A percentile compares a stretch with the other conserved stretches of the same genome.
These are phyloP conservation scores for Daldinia eschscholtzii DNA, from an alignment of 2,329 filamentous ascomycete genomes.

Conservation along the genomic window DNA sequence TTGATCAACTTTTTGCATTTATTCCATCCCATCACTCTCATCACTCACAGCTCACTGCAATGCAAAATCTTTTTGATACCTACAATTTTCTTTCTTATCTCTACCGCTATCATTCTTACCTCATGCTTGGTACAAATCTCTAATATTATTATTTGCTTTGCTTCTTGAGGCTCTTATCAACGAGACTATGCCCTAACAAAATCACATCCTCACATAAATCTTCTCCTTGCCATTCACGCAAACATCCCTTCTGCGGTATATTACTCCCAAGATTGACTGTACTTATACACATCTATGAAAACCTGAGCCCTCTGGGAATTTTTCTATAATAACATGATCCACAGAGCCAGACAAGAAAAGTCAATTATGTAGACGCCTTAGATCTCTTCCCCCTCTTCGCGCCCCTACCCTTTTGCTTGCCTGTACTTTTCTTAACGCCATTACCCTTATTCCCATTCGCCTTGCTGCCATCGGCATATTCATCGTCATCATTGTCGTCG, in stretches of 20 bases:
- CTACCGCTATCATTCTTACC: not conserved
- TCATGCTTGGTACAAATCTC: too few relatives aligned
- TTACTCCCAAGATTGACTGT: not conserved
- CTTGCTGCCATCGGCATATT: slow-evolving; percentile 35
- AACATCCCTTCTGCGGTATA: not conserved
- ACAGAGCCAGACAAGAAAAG: not conserved
- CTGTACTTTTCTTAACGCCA: slow-evolving; percentile 31
- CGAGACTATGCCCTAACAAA: not conserved
- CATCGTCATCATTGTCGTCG: slow-evolving; percentile 40
- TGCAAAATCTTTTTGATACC: too few relatives aligned
- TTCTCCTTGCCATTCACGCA: not conserved
- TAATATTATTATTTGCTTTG: too few relatives aligned
- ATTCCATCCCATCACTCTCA: not conserved
- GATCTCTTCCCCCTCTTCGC: slow-evolving; percentile 48
- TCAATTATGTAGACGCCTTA: slow-evolving; percentile 43
- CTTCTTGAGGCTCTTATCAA: not conserved
- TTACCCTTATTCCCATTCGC: slow-evolving; percentile 27
- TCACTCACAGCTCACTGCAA: too few relatives aligned
- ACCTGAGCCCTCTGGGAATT: slow-evolving; percentile 1
- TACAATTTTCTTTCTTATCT: too few relatives aligned
- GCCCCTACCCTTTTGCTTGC: slow-evolving; percentile 32
- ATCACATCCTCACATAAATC: not conserved
- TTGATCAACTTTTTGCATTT: slow-evolving; percentile 39
- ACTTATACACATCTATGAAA: not conserved
- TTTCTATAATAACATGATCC: slow-evolving; percentile 2